A percentile compares a stretch with the other conserved stretches of the same genome.
phyloP scores from a whole-genome alignment of 352 stramenopile genomes.

The Phytophthora nicotianae region DNA sequence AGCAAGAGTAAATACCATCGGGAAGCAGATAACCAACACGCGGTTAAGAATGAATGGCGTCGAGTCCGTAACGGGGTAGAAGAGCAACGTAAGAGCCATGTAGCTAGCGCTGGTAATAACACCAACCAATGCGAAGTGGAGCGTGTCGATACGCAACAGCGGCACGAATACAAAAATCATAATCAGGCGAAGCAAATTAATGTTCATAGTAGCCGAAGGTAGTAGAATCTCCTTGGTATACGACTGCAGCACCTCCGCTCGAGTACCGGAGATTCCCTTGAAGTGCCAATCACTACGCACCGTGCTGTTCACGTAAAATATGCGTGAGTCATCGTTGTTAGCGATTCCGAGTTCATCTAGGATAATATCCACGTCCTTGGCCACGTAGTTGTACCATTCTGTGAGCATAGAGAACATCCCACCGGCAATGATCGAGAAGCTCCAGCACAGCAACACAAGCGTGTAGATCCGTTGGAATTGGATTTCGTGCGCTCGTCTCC shows the following conservation, averaged over 20 bases:
- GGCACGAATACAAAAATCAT: constrained; percentile 81
- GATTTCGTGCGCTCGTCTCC: constrained; percentile 64
- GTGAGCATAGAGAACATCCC: constrained; percentile 87
- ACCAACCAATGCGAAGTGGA: constrained; percentile 66
- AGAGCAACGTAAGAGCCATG: constrained; percentile 62
- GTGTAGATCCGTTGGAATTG: constrained; percentile 82
- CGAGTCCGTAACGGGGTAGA: constrained; percentile 69
- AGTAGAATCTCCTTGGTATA: constrained; percentile 75
- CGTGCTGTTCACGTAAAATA: constrained; percentile 73
- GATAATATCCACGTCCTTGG: constrained; percentile 68
- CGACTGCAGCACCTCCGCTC: constrained; percentile 55
- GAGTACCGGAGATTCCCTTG: constrained; percentile 57
- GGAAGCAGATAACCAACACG: constrained; percentile 71
- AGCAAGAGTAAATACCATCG: constrained; percentile 63
- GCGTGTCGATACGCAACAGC: constrained; percentile 74
- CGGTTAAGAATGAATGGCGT: constrained; percentile 70
- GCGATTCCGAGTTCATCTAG: constrained; percentile 61
- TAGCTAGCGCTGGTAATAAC: constrained; percentile 65
- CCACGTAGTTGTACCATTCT: constrained; percentile 81
- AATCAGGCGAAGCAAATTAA: constrained; percentile 77
- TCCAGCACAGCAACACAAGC: constrained; percentile 68
- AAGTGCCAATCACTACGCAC: constrained; percentile 56
- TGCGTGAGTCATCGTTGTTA: constrained; percentile 25
- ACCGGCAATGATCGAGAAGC: constrained; percentile 71
- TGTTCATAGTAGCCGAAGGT: constrained; percentile 76